Evolutionary conservation across 2,329 filamentous ascomycete genomes (phyloP), one percentile per base, ranked within the genome.

Genomic region (Raffaelea ambrosiae): DNA sequence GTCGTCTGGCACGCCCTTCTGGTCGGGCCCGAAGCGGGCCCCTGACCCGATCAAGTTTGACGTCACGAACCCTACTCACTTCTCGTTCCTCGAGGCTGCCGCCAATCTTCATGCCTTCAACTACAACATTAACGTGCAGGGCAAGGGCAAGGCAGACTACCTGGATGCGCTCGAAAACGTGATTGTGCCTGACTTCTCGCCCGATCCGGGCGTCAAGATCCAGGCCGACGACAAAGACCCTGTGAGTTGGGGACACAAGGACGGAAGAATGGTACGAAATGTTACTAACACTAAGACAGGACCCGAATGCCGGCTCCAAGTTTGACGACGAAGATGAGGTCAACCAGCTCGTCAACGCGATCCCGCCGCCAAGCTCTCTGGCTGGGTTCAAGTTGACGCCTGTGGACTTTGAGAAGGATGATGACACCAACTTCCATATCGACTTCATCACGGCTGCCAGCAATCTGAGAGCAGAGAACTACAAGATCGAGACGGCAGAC

Each of bases 381-480:
- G 84, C 87, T 22, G 89, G 88, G 31, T 95, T 94, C 76, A 90
- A 90, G 68, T 72, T 98, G 46, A 81, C 83, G 48, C 87, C 91
- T 3, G 93, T 97, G 5, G 93, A 97, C 59, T 98, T 98, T 59
- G 53, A 98, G 69, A 98, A 98, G 75, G 93, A 98, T 55, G 93
- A 98, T 59, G 94, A 98, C 66, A 88, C 85, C 44, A 98, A 98
- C 67, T 81, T 93, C 67, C 93, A 98, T 72, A 98, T 98, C 59
- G 93, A 97, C 67, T 98, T 98, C 72, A 97, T 98, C 68, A 94
- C 93, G 8, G 89, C 90, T 1, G 90, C 90, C 55, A 96, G 90
- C 72, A 98, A 98, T 65, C 74, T 98, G 51, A 87, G 94, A 51
- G 93, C 93, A 1, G 86, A 95, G 67, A 98, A 98, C 72, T 98